A percentile compares a stretch with the other conserved stretches of the same genome.
These are phyloP conservation scores for Phytopythium helicoides DNA, from an alignment of 352 stramenopile species.

Conservation along the genomic window DNA sequence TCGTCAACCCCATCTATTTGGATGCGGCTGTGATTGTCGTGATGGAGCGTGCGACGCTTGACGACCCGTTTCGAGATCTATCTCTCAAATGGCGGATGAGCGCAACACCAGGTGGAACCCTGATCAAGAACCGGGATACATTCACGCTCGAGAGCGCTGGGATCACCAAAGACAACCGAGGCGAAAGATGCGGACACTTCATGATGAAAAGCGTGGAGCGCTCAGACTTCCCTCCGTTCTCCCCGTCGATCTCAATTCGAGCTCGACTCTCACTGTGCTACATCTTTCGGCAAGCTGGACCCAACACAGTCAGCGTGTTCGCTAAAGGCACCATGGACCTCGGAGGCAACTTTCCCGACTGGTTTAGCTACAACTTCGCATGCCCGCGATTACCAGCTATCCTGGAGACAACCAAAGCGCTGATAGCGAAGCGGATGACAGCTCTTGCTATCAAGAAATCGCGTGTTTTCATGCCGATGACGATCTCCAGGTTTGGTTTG, in stretches of 20 bases:
- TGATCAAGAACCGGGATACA: slow-evolving; percentile 46
- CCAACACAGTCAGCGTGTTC: slow-evolving; percentile 36
- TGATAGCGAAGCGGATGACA: background rate
- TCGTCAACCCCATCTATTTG: slow-evolving; percentile 28
- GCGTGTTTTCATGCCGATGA: background rate
- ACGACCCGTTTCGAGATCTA: slow-evolving; percentile 47
- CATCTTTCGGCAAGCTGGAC: slow-evolving; percentile 41
- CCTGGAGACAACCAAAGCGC: slow-evolving; percentile 2
- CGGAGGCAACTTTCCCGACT: slow-evolving; percentile 26
- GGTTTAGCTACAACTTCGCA: slow-evolving; percentile 43
- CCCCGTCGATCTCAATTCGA: slow-evolving; percentile 25
- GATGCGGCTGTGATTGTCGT: slow-evolving; percentile 42
- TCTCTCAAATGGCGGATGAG: slow-evolving; percentile 47
- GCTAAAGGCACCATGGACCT: slow-evolving; percentile 58
- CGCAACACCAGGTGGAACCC: slow-evolving; percentile 11
- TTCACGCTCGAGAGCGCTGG: slow-evolving; percentile 51
- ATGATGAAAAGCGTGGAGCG: slow-evolving; percentile 50
- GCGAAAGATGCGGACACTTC: slow-evolving; percentile 38
- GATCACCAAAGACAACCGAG: slow-evolving; percentile 25
- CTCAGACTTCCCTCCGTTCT: slow-evolving; percentile 16
- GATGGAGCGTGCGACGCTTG: slow-evolving; percentile 28
- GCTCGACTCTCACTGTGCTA: slow-evolving; percentile 59
- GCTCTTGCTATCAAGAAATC: background rate
- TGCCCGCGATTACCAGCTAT: slow-evolving; percentile 39
- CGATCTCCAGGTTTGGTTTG: no score